Evolutionary conservation across 2,329 filamentous ascomycete species (phyloP).

Genomic region (Mollisiaceae sp.): DNA sequence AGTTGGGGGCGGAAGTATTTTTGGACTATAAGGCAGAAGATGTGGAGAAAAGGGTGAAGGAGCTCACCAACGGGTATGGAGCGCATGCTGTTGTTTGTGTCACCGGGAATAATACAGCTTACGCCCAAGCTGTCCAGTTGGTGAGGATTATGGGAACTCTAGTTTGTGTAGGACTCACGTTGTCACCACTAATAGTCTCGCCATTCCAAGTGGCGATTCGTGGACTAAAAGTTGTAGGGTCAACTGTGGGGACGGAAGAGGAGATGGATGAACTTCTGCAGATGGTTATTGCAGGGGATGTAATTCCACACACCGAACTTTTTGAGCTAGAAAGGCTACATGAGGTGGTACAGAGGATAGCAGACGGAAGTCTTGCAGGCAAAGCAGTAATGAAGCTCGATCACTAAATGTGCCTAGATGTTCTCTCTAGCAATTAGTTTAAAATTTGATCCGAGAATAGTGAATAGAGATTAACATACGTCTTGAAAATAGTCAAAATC

Average conservation of each 20-base stretch:
- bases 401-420: no score
- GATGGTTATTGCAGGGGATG: background rate
- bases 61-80: constrained; percentile 48
- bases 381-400: no score
- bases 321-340: background rate
- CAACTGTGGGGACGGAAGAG: background rate
- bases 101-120: background rate
- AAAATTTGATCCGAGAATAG: no score
- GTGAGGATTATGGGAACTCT: background rate
- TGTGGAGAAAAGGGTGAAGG: constrained; percentile 25
- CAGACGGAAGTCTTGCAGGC: no score
- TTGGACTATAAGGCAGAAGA: constrained; percentile 29
- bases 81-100: constrained; percentile 63
- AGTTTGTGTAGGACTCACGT: background rate
- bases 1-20: constrained; percentile 30
- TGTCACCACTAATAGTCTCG: background rate
- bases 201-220: background rate
- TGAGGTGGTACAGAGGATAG: no score
- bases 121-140: background rate
- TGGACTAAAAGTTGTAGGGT: background rate
- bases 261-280: background rate
- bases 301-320: background rate
- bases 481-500: no score
- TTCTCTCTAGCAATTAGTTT: no score
- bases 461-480: no score